These are phyloP conservation scores for Globisporangium irregulare DNA, from an alignment of 352 stramenopile species.

Conservation along the genomic window DNA sequence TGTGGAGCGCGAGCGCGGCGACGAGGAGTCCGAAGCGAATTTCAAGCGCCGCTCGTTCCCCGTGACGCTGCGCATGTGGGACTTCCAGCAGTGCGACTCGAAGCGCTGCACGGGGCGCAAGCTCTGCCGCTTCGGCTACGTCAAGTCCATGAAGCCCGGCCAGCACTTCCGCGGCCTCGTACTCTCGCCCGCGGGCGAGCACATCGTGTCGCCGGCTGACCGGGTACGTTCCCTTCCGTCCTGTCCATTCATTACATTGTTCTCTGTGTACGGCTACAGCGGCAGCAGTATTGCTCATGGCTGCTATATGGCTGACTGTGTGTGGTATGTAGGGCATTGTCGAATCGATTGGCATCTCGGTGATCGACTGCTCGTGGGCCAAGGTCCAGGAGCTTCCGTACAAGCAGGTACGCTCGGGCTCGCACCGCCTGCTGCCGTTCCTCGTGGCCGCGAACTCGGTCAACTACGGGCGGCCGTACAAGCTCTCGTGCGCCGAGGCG, in stretches of 20 bases:
- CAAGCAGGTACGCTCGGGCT: constrained; percentile 90
- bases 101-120: constrained; percentile 94
- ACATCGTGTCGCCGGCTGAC: constrained; percentile 91
- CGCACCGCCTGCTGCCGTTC: constrained; percentile 96
- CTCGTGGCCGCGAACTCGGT: constrained; percentile 98
- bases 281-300: not conserved
- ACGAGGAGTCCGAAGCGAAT: constrained; percentile 63
- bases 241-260: not conserved
- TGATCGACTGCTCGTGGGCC: constrained; percentile 98
- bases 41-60: constrained; percentile 74
- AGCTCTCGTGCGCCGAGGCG: constrained; percentile 97
- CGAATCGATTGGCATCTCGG: constrained; percentile 86
- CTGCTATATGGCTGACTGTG: not conserved
- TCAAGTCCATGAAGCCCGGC: constrained; percentile 91
- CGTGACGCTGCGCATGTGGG: constrained; percentile 91
- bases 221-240: constrained; percentile 20
- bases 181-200: constrained; percentile 89
- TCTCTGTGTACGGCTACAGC: not conserved
- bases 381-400: constrained; percentile 95
- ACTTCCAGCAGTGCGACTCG: constrained; percentile 95
- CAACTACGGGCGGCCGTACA: constrained; percentile 97
- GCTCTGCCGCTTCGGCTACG: constrained; percentile 89
- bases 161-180: constrained; percentile 94
- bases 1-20: constrained; percentile 23
- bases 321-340: constrained; percentile 45